phyloP scores from a whole-genome alignment of 164 flowering plant genomes.

The Stephania cephalantha region DNA sequence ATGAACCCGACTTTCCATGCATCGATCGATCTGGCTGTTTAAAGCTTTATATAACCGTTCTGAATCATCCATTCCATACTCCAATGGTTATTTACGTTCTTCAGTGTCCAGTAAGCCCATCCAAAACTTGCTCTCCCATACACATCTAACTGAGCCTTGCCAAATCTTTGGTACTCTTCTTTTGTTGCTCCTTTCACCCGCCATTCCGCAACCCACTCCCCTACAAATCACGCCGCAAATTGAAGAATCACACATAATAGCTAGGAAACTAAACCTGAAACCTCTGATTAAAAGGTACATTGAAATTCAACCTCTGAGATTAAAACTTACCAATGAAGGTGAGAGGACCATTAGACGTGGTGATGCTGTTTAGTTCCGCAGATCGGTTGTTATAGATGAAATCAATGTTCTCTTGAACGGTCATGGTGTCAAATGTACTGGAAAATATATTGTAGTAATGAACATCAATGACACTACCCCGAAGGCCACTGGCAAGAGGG shows the following conservation, averaged over 20 bases:
- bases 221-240: constrained; percentile 18
- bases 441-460: constrained; percentile 56
- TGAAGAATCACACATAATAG: not conserved
- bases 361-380: constrained; percentile 25
- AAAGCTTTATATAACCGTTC: constrained; percentile 47
- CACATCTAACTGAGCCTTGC: constrained; percentile 49
- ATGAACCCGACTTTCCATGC: too few species aligned
- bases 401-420: constrained; percentile 55
- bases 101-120: constrained; percentile 74
- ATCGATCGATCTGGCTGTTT: not conserved
- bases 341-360: constrained; percentile 54
- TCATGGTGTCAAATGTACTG: constrained; percentile 25
- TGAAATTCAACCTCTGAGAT: not conserved
- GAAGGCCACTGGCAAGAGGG: constrained; percentile 37
- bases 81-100: constrained; percentile 51
- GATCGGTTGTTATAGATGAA: constrained; percentile 39
- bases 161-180: constrained; percentile 51
- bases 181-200: constrained; percentile 39
- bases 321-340: constrained; percentile 42
- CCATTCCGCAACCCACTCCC: constrained; percentile 88
- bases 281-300: too few species aligned
- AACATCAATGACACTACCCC: constrained; percentile 45
- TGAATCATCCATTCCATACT: constrained; percentile 67
- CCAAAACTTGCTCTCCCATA: constrained; percentile 56
- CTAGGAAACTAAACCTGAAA: too few species aligned